Base-by-base conservation (phyloP, 495 filamentous ascomycete genomes). In the Thozetella sp. region DNA sequence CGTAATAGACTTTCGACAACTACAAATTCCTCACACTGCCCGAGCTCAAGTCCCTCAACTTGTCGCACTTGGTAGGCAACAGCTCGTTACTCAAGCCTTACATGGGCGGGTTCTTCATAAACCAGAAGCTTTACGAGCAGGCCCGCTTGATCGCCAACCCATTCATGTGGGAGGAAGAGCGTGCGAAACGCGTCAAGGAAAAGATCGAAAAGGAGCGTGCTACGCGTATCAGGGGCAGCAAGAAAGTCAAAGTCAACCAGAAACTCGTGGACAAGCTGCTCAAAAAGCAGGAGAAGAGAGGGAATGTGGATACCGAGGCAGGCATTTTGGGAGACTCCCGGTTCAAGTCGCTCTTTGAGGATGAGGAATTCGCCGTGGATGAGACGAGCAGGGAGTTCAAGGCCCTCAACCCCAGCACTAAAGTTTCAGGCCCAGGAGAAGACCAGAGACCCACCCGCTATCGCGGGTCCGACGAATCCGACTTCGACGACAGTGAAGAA, bases 71-170 rank as follows among this genome's bases (percentile, higher is more conserved):
- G 27, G 83, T 97, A 48, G 94, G 93, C 54, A 89, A 90, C 55
- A 95, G 91, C 52, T 92, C 89, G 67, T 78, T 97, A 12, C 75
- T 99, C 48, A 83, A 93, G 26, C 93, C 96, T 50, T 98, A 97
- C 67, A 97, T 98, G 96, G 94, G 98, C 71, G 95, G 95, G 61
- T 97, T 95, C 82, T 99, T 99, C 74, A 92, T 97, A 12, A 90
- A 90, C 56, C 92, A 96, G 65, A 87, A 90, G 53, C 69, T 99
- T 23, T 97, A 97, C 68, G 96, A 98, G 60, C 92, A 98, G 73
- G 95, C 93, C n/a, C 77, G 90, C 24, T 75, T 99, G 58, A 96
- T 97, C 60, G 85, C 90, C 43, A 93, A 97, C 73, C 95, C 95
- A 1, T 96, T 93, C 68, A 81, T 95, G 58, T 95, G 90, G 85